Evolutionary conservation across 805 yeast species (phyloP).

Genomic region (Starmerella gropengiesseri): DNA sequence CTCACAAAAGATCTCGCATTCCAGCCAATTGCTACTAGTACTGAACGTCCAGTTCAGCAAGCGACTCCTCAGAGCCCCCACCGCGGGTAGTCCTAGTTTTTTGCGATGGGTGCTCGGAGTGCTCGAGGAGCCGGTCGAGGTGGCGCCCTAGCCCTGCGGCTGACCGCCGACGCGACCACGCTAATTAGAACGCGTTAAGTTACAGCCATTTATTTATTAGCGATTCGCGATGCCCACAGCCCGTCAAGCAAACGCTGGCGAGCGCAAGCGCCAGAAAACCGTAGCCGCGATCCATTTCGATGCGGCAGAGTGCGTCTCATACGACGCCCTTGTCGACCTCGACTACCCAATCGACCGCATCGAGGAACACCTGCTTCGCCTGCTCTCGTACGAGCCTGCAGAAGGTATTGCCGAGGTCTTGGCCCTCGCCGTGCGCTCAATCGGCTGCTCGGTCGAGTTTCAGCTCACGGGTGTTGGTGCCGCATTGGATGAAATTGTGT

Average conservation of each 20-base stretch:
- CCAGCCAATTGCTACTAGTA: too few species aligned
- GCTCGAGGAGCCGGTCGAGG: too few species aligned
- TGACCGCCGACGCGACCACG: too few species aligned
- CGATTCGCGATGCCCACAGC: not conserved
- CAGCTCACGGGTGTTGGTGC: constrained; percentile 3
- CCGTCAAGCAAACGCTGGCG: not conserved
- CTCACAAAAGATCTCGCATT: not conserved
- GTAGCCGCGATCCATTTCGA: not conserved
- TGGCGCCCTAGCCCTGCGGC: too few species aligned
- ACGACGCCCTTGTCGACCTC: constrained; percentile 18
- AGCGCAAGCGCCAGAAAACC: not conserved
- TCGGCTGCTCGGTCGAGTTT: constrained; percentile 16
- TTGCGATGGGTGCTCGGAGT: too few species aligned
- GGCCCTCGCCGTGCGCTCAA: constrained; percentile 11
- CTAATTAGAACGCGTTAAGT: too few species aligned
- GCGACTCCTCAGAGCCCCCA: not conserved
- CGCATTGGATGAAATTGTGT: not conserved
- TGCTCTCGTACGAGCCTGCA: constrained; percentile 19
- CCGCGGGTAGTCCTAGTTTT: too few species aligned
- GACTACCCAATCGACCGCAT: constrained; percentile 19
- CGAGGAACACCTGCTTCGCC: constrained; percentile 20
- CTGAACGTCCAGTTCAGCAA: too few species aligned
- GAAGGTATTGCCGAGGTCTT: constrained; percentile 21
- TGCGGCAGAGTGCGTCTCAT: constrained; percentile 14
- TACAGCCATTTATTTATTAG: too few species aligned